A percentile compares a stretch with the other conserved stretches of the same genome.
Conservation (phyloP, 1,284 basidiomycete genomes). For the Ganoderma multipileum region DNA sequence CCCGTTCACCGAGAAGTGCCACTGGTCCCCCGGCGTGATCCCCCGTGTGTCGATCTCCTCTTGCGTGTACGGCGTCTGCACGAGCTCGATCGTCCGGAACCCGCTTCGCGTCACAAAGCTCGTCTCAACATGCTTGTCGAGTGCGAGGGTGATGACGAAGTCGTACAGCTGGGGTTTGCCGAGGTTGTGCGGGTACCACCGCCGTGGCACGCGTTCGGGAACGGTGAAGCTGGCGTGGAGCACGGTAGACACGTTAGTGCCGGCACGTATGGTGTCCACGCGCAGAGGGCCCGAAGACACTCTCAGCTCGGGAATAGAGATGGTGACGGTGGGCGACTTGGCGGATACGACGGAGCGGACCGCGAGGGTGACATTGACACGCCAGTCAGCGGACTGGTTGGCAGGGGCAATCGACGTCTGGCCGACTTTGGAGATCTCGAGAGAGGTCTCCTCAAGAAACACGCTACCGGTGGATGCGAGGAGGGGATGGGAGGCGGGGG, state of each 20-base stretch:
- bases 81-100: slow-evolving; percentile 62
- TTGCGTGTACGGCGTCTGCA: slow-evolving; percentile 54
- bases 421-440: slow-evolving; percentile 62
- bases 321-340: slow-evolving; percentile 44
- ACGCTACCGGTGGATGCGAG: slow-evolving; percentile 42
- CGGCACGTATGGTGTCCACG: slow-evolving; percentile 40
- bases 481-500: slow-evolving; percentile 30
- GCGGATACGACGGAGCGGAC: slow-evolving; percentile 50
- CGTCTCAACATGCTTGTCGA: slow-evolving; percentile 26
- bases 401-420: slow-evolving; percentile 48
- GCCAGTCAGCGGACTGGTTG: slow-evolving; percentile 57
- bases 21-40: slow-evolving; percentile 64
- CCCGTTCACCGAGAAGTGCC: slow-evolving; percentile 66
- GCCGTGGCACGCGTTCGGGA: slow-evolving; percentile 51
- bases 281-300: slow-evolving; percentile 41
- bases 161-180: slow-evolving; percentile 62
- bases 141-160: slow-evolving; percentile 46
- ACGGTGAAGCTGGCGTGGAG: slow-evolving; percentile 54
- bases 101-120: slow-evolving; percentile 54
- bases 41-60: slow-evolving; percentile 52
- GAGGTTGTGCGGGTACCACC: slow-evolving; percentile 64
- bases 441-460: slow-evolving; percentile 59
- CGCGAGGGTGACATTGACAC: slow-evolving; percentile 61
- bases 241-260: slow-evolving; percentile 46
- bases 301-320: slow-evolving; percentile 56